Base-by-base conservation (phyloP, 73 alveolate genomes). In the Paramecium bursaria region DNA sequence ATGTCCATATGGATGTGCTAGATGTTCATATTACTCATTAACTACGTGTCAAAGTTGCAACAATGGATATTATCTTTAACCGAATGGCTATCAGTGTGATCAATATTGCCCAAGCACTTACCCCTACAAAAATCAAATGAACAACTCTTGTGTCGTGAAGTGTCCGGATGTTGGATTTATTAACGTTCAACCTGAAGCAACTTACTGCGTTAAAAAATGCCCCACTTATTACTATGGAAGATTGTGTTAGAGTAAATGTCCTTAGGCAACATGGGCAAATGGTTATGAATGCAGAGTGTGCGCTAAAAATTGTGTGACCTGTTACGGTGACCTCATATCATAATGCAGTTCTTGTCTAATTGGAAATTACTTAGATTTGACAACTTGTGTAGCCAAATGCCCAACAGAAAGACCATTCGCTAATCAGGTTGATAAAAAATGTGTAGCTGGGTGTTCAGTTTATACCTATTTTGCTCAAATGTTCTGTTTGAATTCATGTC, bases 111-210 rank as follows among this genome's bases (percentile, higher is more conserved):
- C n/a, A n/a, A n/a, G n/a, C n/a, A n/a, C n/a, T n/a, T n/a, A n/a
- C n/a, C n/a, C n/a, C n/a, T n/a, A n/a, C n/a, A n/a, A 51, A 51
- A 44, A 51, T 51, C 27, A 44, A 44, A 44, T 51, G 2, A 51
- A 51, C 13, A 21, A 22, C 2, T 0, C 0, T 25, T 51, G 74
- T 10, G 74, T 51, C 6, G 23, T 25, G 27, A 13, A 51, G 2
- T 51, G 74, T 10, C 74, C 74, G 23, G 23, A 2, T 11, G 74
- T 33, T 11, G 13, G 46, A 4, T 51, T 2, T 7, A 2, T 51
- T 0, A 10, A 22, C 23, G 27, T 44, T 25, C 27, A 26, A 19
- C 19, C 31, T n/a, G 74, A 44, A 21, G 42, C 15, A 1, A 33
- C 27, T 51, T 33, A 33, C 11, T 51, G 74, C n/a, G 27, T 13